A percentile compares a stretch with the other conserved stretches of the same genome.
phyloP scores from a whole-genome alignment of 2,329 filamentous ascomycete species.

The Clonostachys rosea region DNA sequence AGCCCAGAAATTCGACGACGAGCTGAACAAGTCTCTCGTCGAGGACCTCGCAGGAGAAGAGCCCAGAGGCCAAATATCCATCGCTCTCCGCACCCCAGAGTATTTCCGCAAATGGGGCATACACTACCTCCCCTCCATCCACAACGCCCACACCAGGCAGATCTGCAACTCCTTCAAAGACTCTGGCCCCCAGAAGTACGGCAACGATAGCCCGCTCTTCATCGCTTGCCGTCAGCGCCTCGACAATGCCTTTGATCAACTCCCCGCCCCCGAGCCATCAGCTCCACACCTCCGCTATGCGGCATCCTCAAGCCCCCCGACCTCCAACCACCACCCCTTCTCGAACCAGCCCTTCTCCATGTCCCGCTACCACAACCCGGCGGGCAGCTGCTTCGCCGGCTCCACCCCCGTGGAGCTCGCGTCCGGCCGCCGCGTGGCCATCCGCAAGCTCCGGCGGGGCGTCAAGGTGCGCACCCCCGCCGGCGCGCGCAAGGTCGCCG shows the following conservation, averaged over 20 bases:
- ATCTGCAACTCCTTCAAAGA: conserved; percentile 61
- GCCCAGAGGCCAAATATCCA: conserved; percentile 41
- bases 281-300: neutral
- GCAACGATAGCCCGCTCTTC: conserved; percentile 45
- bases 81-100: conserved; percentile 31
- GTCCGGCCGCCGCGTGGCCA: conserved; percentile 27
- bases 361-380: conserved; percentile 33
- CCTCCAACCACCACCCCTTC: conserved; percentile 7
- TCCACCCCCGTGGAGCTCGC: conserved; percentile 40
- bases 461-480: conserved; percentile 43
- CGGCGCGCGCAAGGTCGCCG: conserved; percentile 41
- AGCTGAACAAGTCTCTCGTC: conserved; percentile 42
- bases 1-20: conserved; percentile 24
- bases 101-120: conserved; percentile 48
- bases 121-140: conserved; percentile 53
- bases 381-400: conserved; percentile 48
- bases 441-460: conserved; percentile 39
- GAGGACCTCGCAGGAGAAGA: conserved; percentile 38
- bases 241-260: conserved; percentile 40
- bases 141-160: conserved; percentile 51
- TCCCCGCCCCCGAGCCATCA: conserved; percentile 34
- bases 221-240: conserved; percentile 40
- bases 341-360: conserved; percentile 23
- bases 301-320: neutral
- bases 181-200: conserved; percentile 50